Conservation (phyloP, 208 protist genomes). For the Crithidia sp. region DNA sequence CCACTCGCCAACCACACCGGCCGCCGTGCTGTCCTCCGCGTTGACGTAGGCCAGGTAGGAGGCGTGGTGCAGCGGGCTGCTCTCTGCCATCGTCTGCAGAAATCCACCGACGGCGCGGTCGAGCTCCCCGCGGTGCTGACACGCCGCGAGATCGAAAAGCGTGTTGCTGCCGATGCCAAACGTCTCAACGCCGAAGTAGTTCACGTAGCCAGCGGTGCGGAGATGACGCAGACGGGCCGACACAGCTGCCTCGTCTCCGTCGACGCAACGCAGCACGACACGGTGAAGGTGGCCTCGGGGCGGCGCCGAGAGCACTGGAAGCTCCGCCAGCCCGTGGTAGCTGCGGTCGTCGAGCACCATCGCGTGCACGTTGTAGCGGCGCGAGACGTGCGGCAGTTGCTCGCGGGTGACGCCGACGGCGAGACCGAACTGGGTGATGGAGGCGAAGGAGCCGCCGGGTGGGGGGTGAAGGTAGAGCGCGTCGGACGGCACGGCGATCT, state of each 20-base stretch:
- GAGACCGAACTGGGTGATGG: conserved; percentile 70
- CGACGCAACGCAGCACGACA: conserved; percentile 72
- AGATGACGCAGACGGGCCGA: conserved; percentile 28
- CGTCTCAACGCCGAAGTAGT: conserved; percentile 82
- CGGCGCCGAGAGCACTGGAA: conserved; percentile 11
- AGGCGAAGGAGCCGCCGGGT: conserved; percentile 68
- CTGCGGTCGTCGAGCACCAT: conserved; percentile 74
- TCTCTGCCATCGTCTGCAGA: conserved; percentile 74
- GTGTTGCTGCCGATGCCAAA: conserved; percentile 69
- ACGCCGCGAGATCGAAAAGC: conserved; percentile 65
- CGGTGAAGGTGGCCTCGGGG: conserved; percentile 60
- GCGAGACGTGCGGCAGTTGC: conserved; percentile 72
- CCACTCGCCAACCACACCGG: conserved; percentile 57
- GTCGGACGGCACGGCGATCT: conserved; percentile 53
- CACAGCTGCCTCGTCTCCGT: conserved; percentile 37
- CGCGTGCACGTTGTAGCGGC: conserved; percentile 83
- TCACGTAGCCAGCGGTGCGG: conserved; percentile 64
- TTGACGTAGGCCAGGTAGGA: conserved; percentile 72
- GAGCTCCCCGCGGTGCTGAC: conserved; percentile 41
- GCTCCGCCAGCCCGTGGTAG: conserved; percentile 37
- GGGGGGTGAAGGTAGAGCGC: conserved; percentile 45
- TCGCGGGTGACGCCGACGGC: conserved; percentile 79
- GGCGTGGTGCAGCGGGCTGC: conserved; percentile 62
- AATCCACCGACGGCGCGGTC: conserved; percentile 45
- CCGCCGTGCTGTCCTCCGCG: conserved; percentile 47